Evolutionary conservation across 805 yeast species (phyloP).

Genomic region (Hanseniaspora pseudoguilliermondii): DNA sequence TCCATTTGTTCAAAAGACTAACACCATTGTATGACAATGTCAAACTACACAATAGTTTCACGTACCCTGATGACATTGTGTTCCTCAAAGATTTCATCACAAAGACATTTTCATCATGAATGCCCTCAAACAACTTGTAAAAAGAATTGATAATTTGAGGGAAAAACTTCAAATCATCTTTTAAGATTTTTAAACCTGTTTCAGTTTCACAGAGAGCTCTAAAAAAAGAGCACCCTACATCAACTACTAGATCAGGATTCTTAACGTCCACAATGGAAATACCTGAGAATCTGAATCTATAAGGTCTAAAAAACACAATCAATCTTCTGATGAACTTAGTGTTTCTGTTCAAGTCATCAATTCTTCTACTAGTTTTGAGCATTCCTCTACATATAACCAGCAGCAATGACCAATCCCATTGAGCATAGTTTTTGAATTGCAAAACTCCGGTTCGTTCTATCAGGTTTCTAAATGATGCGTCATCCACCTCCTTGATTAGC

Average conservation of each 20-base stretch:
- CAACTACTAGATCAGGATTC: conserved; percentile 44
- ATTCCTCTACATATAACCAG: conserved; percentile 73
- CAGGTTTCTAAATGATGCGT: conserved; percentile 39
- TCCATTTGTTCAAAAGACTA: conserved; percentile 63
- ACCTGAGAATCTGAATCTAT: conserved; percentile 65
- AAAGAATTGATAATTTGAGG: conserved; percentile 84
- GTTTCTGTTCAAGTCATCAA: conserved; percentile 64
- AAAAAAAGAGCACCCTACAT: conserved; percentile 64
- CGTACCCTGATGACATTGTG: conserved; percentile 65
- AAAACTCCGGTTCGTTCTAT: conserved; percentile 59
- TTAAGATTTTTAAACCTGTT: conserved; percentile 55
- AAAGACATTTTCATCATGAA: conserved; percentile 42
- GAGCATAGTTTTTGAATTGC: conserved; percentile 60
- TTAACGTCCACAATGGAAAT: conserved; percentile 34
- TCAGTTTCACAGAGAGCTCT: conserved; percentile 47
- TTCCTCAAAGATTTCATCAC: conserved; percentile 44
- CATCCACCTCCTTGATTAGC: conserved; percentile 25
- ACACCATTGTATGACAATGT: conserved; percentile 51
- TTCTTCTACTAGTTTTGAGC: conserved; percentile 49
- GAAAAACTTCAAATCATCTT: conserved; percentile 55
- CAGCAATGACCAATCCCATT: conserved; percentile 80
- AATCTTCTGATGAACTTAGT: conserved; percentile 80
- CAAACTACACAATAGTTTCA: conserved; percentile 63
- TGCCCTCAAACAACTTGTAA: conserved; percentile 31
- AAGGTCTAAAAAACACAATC: conserved; percentile 79